Conservation (phyloP, 2,329 filamentous ascomycete genomes). For the Aureobasidium melanogenum region DNA sequence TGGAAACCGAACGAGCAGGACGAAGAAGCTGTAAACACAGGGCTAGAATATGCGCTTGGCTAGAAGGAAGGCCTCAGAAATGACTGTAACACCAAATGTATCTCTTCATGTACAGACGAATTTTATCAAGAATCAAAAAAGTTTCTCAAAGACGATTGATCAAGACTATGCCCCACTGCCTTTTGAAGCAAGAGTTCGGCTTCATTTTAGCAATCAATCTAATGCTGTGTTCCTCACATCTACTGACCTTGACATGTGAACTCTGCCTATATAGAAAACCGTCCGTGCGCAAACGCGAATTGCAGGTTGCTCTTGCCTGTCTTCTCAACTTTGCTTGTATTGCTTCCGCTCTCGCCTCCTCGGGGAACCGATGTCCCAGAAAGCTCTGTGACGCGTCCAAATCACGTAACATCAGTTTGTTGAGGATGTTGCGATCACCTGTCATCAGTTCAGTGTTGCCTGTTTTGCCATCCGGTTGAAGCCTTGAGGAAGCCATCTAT, state of each 20-base stretch:
- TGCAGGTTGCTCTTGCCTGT: neutral
- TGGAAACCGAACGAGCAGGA: constrained; percentile 32
- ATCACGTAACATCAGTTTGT: neutral
- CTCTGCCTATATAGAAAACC: neutral
- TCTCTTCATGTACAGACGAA: constrained; percentile 9
- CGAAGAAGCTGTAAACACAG: neutral
- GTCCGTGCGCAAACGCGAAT: constrained; percentile 2
- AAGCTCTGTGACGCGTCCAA: neutral
- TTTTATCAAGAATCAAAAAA: neutral
- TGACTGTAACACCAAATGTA: constrained; percentile 5
- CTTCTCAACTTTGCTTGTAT: neutral
- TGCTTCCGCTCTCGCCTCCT: neutral
- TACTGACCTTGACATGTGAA: too few relatives aligned
- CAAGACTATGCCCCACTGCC: too few relatives aligned
- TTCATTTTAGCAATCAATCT: too few relatives aligned
- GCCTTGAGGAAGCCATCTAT: neutral
- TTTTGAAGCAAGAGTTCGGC: too few relatives aligned
- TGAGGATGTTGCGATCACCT: neutral
- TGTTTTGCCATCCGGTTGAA: constrained; percentile 9
- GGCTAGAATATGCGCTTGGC: neutral
- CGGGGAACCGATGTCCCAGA: neutral
- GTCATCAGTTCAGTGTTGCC: neutral
- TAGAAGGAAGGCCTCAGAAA: neutral
- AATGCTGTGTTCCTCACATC: too few relatives aligned
- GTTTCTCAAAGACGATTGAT: neutral